Evolutionary conservation across 208 protist species (phyloP).

Genomic region (Trypanosoma boissoni): DNA sequence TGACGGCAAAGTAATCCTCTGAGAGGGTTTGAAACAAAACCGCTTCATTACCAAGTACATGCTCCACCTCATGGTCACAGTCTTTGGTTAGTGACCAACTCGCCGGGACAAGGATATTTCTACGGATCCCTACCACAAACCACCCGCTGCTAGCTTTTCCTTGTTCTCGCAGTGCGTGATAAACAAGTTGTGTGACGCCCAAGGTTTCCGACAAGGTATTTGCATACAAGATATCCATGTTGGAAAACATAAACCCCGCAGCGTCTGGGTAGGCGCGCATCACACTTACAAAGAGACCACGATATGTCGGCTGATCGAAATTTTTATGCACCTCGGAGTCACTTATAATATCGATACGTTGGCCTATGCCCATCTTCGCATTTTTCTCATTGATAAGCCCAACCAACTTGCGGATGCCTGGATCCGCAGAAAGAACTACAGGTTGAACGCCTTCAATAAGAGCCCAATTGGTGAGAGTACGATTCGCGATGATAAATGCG

Average conservation of each 20-base stretch:
- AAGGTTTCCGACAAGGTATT: conserved; percentile 17
- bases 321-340: conserved; percentile 26
- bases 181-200: conserved; percentile 1
- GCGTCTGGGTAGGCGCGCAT: conserved; percentile 15
- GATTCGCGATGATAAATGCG: conserved; percentile 14
- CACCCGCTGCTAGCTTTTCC: conserved; percentile 1
- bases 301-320: conserved; percentile 32
- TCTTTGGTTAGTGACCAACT: conserved; percentile 10
- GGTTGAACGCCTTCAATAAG: conserved; percentile 22
- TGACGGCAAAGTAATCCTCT: conserved; percentile 38
- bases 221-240: conserved; percentile 34
- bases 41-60: not conserved
- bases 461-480: conserved; percentile 29
- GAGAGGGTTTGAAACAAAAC: conserved; percentile 19
- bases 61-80: conserved; percentile 16
- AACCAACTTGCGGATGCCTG: conserved; percentile 5
- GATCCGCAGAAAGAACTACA: conserved; percentile 24
- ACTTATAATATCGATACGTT: conserved; percentile 15
- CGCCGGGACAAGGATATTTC: conserved; percentile 17
- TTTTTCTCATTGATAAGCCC: conserved; percentile 10
- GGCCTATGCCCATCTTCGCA: conserved; percentile 1
- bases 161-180: not conserved
- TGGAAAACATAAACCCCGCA: conserved; percentile 21
- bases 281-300: conserved; percentile 29
- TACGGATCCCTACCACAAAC: conserved; percentile 29